A percentile compares a stretch with the other conserved stretches of the same genome.
Evolutionary conservation across 129 eudicot species (phyloP).

Genomic region (Daucus carota): DNA sequence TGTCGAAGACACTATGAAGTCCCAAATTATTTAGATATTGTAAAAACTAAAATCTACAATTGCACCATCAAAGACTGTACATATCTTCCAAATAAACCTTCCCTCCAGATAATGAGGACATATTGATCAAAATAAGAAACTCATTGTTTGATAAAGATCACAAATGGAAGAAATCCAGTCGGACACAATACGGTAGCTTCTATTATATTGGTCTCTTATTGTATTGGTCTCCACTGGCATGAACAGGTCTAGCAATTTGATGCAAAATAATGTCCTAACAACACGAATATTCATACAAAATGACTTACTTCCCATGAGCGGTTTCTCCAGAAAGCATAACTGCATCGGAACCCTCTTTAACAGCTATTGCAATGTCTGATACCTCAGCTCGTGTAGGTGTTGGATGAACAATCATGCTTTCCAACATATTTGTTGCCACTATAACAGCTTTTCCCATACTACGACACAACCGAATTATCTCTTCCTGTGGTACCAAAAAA

Average conservation of each 20-base stretch:
- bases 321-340: slow-evolving; percentile 99
- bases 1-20: background rate
- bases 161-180: background rate
- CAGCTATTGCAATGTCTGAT: slow-evolving; percentile 96
- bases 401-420: slow-evolving; percentile 99
- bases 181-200: background rate
- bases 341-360: slow-evolving; percentile 93
- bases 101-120: background rate
- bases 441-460: slow-evolving; percentile 98
- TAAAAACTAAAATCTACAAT: background rate
- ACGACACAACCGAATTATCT: slow-evolving; percentile 79
- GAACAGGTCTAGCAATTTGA: background rate
- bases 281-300: background rate
- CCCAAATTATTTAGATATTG: background rate
- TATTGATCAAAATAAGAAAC: too few relatives aligned
- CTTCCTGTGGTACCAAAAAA: slow-evolving; percentile 45
- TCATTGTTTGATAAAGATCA: background rate
- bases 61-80: background rate
- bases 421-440: slow-evolving; percentile 97
- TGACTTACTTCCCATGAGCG: slow-evolving; percentile 88
- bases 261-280: background rate
- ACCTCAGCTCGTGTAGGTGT: slow-evolving; percentile 98
- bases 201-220: background rate
- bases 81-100: background rate
- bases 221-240: background rate